phyloP scores from a whole-genome alignment of 768 basidiomycete species.

The Tylopilus plumbeoviolaceoides region DNA sequence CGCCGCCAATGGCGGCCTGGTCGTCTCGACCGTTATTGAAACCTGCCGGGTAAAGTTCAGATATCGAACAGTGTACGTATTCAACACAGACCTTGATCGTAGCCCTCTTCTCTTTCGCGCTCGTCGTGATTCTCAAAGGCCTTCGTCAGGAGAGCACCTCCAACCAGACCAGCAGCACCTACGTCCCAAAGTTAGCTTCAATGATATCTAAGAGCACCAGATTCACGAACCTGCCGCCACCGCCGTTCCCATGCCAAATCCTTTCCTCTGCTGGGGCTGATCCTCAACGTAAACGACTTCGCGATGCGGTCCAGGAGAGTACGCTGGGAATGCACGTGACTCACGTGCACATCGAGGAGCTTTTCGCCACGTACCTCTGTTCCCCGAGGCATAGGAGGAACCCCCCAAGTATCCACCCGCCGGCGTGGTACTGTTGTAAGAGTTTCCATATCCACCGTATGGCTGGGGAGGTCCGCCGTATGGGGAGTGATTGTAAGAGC shows the following conservation, averaged over 20 bases:
- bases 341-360: background rate
- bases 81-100: constrained; percentile 31
- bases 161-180: constrained; percentile 67
- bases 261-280: constrained; percentile 40
- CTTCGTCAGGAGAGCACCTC: constrained; percentile 52
- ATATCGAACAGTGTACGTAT: constrained; percentile 2
- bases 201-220: background rate
- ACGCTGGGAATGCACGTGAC: constrained; percentile 20
- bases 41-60: constrained; percentile 22
- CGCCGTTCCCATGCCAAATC: constrained; percentile 48
- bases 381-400: constrained; percentile 9
- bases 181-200: constrained; percentile 5
- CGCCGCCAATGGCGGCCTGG: background rate
- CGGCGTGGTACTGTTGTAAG: constrained; percentile 15
- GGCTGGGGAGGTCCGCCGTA: constrained; percentile 18
- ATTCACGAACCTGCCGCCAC: constrained; percentile 40
- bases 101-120: constrained; percentile 28
- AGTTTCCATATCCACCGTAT: constrained; percentile 15
- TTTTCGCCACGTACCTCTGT: constrained; percentile 19
- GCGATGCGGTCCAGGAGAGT: constrained; percentile 28
- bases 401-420: constrained; percentile 14
- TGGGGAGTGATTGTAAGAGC: constrained; percentile 29
- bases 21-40: constrained; percentile 7
- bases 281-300: constrained; percentile 35
- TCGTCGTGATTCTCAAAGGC: constrained; percentile 45